phyloP scores from a whole-genome alignment of 2,329 filamentous ascomycete genomes.

The Botrytis cinerea region DNA sequence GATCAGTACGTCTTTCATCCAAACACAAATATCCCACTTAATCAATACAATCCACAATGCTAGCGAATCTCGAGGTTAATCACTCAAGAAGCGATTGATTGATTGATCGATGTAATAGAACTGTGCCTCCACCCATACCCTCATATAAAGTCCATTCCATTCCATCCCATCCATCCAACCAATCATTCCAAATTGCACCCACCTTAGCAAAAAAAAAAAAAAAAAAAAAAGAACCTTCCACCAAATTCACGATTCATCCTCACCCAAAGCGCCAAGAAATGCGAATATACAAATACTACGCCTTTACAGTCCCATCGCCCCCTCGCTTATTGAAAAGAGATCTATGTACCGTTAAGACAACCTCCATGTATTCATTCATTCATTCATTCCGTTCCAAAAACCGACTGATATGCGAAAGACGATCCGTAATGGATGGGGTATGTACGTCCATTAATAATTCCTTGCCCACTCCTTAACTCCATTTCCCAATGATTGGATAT shows the following conservation, averaged over 20 bases:
- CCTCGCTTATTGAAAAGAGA: background rate
- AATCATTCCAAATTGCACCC: background rate
- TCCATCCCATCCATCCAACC: background rate
- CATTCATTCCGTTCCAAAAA: slow-evolving; percentile 5
- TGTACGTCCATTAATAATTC: slow-evolving; percentile 10
- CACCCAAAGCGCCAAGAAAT: slow-evolving; percentile 19
- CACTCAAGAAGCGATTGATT: background rate
- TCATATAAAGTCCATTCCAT: background rate
- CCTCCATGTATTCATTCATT: background rate
- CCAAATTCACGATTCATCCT: background rate
- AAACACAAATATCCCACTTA: background rate
- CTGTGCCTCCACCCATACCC: background rate
- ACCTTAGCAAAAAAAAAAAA: background rate
- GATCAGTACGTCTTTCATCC: background rate
- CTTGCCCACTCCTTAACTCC: slow-evolving; percentile 12
- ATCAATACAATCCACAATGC: background rate
- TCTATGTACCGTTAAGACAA: slow-evolving; percentile 9
- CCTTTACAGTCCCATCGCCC: background rate
- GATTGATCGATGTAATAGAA: background rate
- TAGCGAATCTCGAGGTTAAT: background rate
- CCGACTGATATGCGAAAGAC: background rate
- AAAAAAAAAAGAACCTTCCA: background rate
- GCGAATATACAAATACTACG: slow-evolving; percentile 17
- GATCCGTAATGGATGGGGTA: slow-evolving; percentile 13
- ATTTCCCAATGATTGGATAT: slow-evolving; percentile 6